Evolutionary conservation across 176 grass and related monocot genomes (phyloP).

Genomic region (Triticum dicoccoides): DNA sequence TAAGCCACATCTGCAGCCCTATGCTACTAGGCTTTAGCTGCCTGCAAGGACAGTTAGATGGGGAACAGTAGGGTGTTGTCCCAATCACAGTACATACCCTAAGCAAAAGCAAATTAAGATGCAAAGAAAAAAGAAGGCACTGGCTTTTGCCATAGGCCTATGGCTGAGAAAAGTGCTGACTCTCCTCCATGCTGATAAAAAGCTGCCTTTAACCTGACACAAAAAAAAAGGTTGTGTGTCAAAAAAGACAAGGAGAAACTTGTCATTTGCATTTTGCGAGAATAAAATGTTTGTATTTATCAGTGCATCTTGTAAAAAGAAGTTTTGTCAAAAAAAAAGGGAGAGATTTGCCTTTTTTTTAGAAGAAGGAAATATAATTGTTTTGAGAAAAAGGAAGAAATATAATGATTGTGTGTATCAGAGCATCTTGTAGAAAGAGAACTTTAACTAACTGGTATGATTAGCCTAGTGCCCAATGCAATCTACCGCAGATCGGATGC

Average conservation of each 20-base stretch:
- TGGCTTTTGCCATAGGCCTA: neutral
- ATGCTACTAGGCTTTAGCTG: neutral
- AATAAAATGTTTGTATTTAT: neutral
- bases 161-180: neutral
- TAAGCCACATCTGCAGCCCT: neutral
- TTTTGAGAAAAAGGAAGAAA: neutral
- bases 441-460: neutral
- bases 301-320: neutral
- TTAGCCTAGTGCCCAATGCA: neutral
- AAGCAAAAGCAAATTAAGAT: neutral
- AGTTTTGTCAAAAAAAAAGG: neutral
- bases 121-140: neutral
- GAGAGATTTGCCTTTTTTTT: neutral
- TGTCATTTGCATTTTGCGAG: neutral
- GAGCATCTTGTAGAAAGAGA: slow-evolving; percentile 4
- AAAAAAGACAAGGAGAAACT: neutral
- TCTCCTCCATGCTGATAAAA: slow-evolving; percentile 3
- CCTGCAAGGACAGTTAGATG: neutral
- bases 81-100: neutral
- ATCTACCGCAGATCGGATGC: neutral
- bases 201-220: neutral
- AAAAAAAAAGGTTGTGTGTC: neutral
- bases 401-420: neutral
- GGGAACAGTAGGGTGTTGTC: neutral
- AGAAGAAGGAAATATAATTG: neutral